A percentile compares a stretch with the other conserved stretches of the same genome.
Conservation (phyloP, 257 asterid species). For the Anisodus tanguticus region DNA sequence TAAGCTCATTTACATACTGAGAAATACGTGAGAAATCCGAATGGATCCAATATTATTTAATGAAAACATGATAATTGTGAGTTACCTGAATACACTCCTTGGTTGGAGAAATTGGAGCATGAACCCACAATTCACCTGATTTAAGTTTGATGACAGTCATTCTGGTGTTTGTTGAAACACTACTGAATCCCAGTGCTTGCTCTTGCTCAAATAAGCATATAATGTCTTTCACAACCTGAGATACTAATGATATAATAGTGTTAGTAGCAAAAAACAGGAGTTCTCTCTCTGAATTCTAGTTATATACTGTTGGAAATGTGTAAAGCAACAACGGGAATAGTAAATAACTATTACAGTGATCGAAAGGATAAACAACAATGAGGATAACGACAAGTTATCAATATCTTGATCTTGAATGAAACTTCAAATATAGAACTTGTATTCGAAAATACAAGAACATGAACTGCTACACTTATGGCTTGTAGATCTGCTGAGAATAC, state of each 20-base stretch:
- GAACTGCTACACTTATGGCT: too few species aligned
- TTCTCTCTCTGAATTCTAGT: background rate
- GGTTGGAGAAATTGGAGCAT: slow-evolving; percentile 98
- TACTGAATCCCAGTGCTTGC: slow-evolving; percentile 96
- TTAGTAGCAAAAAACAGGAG: slow-evolving; percentile 20
- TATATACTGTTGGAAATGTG: background rate
- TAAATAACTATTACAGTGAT: too few species aligned
- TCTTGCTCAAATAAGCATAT: slow-evolving; percentile 96
- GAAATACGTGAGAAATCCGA: background rate
- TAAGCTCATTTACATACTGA: background rate
- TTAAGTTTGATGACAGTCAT: slow-evolving; percentile 92
- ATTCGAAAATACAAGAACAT: too few species aligned
- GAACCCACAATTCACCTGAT: slow-evolving; percentile 96
- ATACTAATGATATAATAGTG: slow-evolving; percentile 42
- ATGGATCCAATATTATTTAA: background rate
- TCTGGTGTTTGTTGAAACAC: slow-evolving; percentile 90
- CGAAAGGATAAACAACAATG: too few species aligned
- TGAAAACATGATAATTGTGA: background rate
- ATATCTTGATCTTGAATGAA: too few species aligned
- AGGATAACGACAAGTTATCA: too few species aligned
- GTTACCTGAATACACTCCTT: slow-evolving; percentile 86
- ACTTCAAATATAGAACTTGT: too few species aligned
- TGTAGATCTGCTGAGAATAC: too few species aligned
- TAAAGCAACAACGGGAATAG: too few species aligned
- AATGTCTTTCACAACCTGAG: slow-evolving; percentile 69